These are phyloP conservation scores for Schizosaccharomyces japonicus DNA, from an alignment of 805 yeast species.

Conservation along the genomic window DNA sequence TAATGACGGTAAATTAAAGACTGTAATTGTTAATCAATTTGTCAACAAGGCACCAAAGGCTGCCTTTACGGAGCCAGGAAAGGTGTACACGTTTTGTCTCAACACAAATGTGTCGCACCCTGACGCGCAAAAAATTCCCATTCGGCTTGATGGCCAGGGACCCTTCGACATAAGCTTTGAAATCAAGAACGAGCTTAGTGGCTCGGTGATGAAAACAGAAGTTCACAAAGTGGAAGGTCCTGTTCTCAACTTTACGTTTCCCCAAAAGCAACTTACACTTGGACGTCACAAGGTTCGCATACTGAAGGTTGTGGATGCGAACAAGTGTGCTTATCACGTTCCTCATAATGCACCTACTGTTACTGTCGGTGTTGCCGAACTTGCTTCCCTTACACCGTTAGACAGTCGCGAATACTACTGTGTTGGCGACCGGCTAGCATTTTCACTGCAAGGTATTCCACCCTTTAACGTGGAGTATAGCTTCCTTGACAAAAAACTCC, in stretches of 20 bases:
- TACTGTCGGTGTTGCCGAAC: slow-evolving; percentile 43
- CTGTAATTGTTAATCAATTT: slow-evolving; percentile 25
- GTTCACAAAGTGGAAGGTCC: neutral
- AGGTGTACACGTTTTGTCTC: slow-evolving; percentile 28
- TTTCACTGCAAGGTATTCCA: slow-evolving; percentile 50
- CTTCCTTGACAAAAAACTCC: slow-evolving; percentile 39
- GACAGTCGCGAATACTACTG: slow-evolving; percentile 35
- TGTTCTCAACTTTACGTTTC: neutral
- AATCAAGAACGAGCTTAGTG: slow-evolving; percentile 36
- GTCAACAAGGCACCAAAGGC: slow-evolving; percentile 44
- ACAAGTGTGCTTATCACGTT: slow-evolving; percentile 33
- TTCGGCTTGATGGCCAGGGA: neutral
- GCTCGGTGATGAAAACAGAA: slow-evolving; percentile 25
- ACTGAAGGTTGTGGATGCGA: slow-evolving; percentile 34
- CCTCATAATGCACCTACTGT: slow-evolving; percentile 20
- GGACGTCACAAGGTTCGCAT: slow-evolving; percentile 49
- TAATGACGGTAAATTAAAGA: slow-evolving; percentile 12
- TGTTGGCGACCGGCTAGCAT: slow-evolving; percentile 75
- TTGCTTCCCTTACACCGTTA: slow-evolving; percentile 37
- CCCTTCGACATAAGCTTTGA: slow-evolving; percentile 20
- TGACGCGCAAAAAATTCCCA: neutral
- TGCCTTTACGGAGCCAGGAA: slow-evolving; percentile 24
- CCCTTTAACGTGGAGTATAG: slow-evolving; percentile 58
- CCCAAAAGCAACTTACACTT: slow-evolving; percentile 21
- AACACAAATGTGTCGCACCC: neutral